These are phyloP conservation scores for Dovyalis caffra DNA, from an alignment of 345 rosid species.

Conservation along the genomic window DNA sequence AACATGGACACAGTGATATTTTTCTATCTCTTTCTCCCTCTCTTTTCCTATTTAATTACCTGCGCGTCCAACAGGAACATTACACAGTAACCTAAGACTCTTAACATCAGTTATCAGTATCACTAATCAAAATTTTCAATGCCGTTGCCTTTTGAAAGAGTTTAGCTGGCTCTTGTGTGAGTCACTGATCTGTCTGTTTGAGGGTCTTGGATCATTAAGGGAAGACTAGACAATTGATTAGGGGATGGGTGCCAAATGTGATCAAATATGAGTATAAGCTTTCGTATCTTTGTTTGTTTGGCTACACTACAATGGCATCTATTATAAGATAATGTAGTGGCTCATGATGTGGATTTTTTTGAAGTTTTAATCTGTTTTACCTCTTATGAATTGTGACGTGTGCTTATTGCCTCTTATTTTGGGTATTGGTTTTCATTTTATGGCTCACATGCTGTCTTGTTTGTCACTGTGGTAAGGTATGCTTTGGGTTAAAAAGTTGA, in stretches of 20 bases:
- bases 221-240: constrained; percentile 20
- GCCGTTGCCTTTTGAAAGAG: too few relatives aligned
- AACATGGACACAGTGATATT: too few relatives aligned
- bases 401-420: constrained; percentile 11
- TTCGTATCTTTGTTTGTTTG: constrained; percentile 16
- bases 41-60: too few relatives aligned
- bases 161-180: constrained; percentile 76
- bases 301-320: constrained; percentile 22
- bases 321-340: constrained; percentile 15
- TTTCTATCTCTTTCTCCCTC: too few relatives aligned
- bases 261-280: constrained; percentile 25
- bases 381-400: neutral
- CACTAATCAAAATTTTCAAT: too few relatives aligned
- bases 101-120: too few relatives aligned
- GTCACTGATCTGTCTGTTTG: constrained; percentile 53
- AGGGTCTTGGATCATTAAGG: constrained; percentile 30
- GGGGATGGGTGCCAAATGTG: constrained; percentile 15
- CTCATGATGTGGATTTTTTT: neutral
- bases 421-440: constrained; percentile 4
- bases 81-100: too few relatives aligned
- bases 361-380: constrained; percentile 2
- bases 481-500: constrained; percentile 39
- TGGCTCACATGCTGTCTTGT: constrained; percentile 12
- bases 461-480: constrained; percentile 23
- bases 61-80: too few relatives aligned